Conservation (phyloP, 345 rosid species). For the Gynandropsis gynandra region DNA sequence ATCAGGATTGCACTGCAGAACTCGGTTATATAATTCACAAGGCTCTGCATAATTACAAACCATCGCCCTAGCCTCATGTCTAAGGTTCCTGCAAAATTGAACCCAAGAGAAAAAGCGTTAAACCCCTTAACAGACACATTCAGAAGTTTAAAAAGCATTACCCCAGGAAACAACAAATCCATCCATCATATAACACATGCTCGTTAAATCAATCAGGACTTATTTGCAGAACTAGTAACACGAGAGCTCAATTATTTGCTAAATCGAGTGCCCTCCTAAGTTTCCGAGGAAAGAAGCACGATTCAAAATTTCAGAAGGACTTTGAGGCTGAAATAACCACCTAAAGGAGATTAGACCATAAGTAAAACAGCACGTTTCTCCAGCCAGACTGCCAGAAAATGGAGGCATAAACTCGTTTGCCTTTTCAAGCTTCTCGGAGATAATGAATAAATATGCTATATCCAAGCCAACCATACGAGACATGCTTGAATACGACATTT, state of each 20-base stretch:
- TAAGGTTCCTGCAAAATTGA: conserved; percentile 49
- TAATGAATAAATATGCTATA: conserved; percentile 1
- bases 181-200: conserved; percentile 1
- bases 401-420: conserved; percentile 6
- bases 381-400: conserved; percentile 10
- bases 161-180: conserved; percentile 1
- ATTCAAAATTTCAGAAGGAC: background rate
- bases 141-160: background rate
- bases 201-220: conserved; percentile 4
- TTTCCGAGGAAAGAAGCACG: background rate
- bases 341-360: conserved; percentile 3
- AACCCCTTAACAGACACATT: background rate
- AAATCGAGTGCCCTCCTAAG: conserved; percentile 5
- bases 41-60: conserved; percentile 35
- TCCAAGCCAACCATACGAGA: conserved; percentile 10
- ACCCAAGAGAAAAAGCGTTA: conserved; percentile 5
- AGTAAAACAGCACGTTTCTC: conserved; percentile 11
- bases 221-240: background rate
- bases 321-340: background rate
- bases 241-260: background rate
- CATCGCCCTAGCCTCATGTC: conserved; percentile 39
- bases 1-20: conserved; percentile 55
- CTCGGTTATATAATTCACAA: conserved; percentile 49
- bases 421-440: conserved; percentile 5
- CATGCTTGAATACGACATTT: background rate